phyloP scores from a whole-genome alignment of 2,329 filamentous ascomycete species.

The Blastomyces emzantsi region DNA sequence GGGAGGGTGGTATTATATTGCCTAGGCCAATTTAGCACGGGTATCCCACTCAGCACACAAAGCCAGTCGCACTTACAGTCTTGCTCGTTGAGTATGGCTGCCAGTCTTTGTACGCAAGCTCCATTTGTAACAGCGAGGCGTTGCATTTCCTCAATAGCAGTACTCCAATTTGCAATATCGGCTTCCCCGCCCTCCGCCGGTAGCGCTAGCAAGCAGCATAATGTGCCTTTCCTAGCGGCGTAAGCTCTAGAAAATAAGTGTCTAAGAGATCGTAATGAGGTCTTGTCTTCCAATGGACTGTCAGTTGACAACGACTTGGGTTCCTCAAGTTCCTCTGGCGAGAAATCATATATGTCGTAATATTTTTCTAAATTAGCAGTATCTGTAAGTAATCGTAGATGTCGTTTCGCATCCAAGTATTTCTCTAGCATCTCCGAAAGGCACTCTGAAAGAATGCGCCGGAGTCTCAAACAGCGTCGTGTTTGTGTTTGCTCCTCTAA shows the following conservation, averaged over 20 bases:
- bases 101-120: slow-evolving; percentile 56
- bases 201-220: slow-evolving; percentile 82
- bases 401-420: slow-evolving; percentile 60
- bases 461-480: slow-evolving; percentile 69
- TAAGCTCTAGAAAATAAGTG: slow-evolving; percentile 72
- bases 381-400: slow-evolving; percentile 64
- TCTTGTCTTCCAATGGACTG: slow-evolving; percentile 62
- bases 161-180: slow-evolving; percentile 70
- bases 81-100: slow-evolving; percentile 64
- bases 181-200: slow-evolving; percentile 69
- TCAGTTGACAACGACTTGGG: slow-evolving; percentile 56
- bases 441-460: slow-evolving; percentile 62
- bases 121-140: slow-evolving; percentile 54
- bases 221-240: slow-evolving; percentile 69
- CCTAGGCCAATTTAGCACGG: slow-evolving; percentile 22
- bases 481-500: slow-evolving; percentile 75
- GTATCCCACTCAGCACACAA: slow-evolving; percentile 10
- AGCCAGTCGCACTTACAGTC: slow-evolving; percentile 52
- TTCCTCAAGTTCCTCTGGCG: slow-evolving; percentile 61
- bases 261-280: slow-evolving; percentile 72
- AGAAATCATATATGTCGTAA: slow-evolving; percentile 80
- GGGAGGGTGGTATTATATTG: slow-evolving; percentile 42
- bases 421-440: slow-evolving; percentile 61
- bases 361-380: slow-evolving; percentile 82
- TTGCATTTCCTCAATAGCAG: slow-evolving; percentile 65